A percentile compares a stretch with the other conserved stretches of the same genome.
Conservation (phyloP, 345 rosid species). For the Gynandropsis gynandra region DNA sequence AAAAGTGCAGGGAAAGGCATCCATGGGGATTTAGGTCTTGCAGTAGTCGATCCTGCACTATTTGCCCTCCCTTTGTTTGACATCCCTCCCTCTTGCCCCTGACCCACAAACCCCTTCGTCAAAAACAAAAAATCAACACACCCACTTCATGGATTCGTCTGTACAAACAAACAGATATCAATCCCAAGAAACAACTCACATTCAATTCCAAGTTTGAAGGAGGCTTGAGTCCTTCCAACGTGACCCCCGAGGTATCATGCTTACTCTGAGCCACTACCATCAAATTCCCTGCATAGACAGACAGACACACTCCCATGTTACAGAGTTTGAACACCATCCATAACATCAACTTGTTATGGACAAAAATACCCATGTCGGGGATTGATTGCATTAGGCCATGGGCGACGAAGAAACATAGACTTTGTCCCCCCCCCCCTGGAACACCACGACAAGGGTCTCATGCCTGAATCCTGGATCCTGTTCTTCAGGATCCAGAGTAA, state of each 20-base stretch:
- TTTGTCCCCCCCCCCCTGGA: too few species aligned
- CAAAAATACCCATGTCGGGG: constrained; percentile 26
- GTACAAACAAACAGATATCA: not conserved
- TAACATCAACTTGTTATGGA: constrained; percentile 20
- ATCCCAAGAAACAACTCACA: constrained; percentile 13
- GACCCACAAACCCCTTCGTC: constrained; percentile 28
- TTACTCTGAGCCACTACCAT: constrained; percentile 36
- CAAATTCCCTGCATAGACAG: constrained; percentile 44
- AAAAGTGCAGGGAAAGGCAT: constrained; percentile 83
- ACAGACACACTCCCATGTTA: constrained; percentile 16
- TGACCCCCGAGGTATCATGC: constrained; percentile 48
- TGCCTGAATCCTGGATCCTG: constrained; percentile 30
- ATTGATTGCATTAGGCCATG: constrained; percentile 23
- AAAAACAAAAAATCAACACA: not conserved
- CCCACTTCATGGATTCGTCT: not conserved
- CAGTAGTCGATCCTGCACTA: not conserved
- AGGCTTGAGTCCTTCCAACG: constrained; percentile 35
- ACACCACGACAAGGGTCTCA: too few species aligned
- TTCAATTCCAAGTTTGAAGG: constrained; percentile 19
- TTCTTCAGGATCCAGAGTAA: constrained; percentile 12
- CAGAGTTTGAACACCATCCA: constrained; percentile 17
- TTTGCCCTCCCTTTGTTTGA: not conserved
- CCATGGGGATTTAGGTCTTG: constrained; percentile 73
- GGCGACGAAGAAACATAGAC: constrained; percentile 31
- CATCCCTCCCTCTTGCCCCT: not conserved